Evolutionary conservation across 805 yeast species (phyloP).

Genomic region (Hanseniaspora hatyaiensis): DNA sequence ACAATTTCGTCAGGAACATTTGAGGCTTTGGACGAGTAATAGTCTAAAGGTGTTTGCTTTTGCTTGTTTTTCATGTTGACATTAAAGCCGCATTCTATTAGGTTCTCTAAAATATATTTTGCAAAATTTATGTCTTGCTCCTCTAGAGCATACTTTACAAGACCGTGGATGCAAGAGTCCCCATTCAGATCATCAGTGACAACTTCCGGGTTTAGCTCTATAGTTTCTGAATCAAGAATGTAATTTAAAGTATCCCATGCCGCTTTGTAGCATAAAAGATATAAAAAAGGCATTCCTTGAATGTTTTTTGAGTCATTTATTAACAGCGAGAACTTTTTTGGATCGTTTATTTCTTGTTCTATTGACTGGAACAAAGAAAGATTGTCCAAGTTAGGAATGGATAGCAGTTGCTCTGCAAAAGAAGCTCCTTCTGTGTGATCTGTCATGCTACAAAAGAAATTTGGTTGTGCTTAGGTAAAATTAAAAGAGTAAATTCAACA

Average conservation of each 20-base stretch:
- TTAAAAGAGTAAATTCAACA: too few relatives aligned
- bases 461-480: too few relatives aligned
- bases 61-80: constrained; percentile 48
- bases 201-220: constrained; percentile 24
- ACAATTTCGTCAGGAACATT: constrained; percentile 45
- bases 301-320: constrained; percentile 66
- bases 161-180: constrained; percentile 81
- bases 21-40: constrained; percentile 34
- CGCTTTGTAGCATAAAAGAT: constrained; percentile 71
- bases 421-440: constrained; percentile 53
- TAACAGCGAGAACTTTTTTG: constrained; percentile 33
- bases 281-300: constrained; percentile 69
- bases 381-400: constrained; percentile 81
- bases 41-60: constrained; percentile 65
- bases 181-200: constrained; percentile 44
- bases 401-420: constrained; percentile 65
- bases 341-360: constrained; percentile 33
- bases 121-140: constrained; percentile 71
- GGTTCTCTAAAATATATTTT: constrained; percentile 58
- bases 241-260: constrained; percentile 75
- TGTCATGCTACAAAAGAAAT: neutral
- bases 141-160: constrained; percentile 60
- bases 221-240: constrained; percentile 58
- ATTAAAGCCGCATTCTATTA: constrained; percentile 86
- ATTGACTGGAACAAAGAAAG: constrained; percentile 56